Percentiles rank a stretch among this genome's conserved stretches.
These are phyloP conservation scores for Ogataea pignaliae DNA, from an alignment of 805 yeast genomes.

Conservation along the genomic window DNA sequence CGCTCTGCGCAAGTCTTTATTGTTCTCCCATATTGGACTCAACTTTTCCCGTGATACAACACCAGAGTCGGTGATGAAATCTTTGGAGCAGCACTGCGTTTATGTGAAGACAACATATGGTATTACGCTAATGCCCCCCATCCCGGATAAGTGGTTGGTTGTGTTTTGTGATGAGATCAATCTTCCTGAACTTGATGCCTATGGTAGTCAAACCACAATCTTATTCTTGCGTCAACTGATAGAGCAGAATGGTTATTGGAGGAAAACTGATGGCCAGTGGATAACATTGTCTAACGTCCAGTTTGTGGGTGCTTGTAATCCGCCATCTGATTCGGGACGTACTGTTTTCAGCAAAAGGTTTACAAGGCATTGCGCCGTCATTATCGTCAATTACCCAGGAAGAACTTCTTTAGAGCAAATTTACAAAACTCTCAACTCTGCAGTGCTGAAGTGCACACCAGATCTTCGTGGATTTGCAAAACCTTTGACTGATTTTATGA, in stretches of 20 bases:
- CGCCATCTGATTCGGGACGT: constrained; percentile 79
- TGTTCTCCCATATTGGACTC: constrained; percentile 57
- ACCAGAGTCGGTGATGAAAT: constrained; percentile 53
- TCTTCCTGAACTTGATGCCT: constrained; percentile 66
- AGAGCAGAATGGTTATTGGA: constrained; percentile 78
- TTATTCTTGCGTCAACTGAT: constrained; percentile 70
- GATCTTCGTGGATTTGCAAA: constrained; percentile 49
- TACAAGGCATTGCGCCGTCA: constrained; percentile 56
- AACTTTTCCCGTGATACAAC: constrained; percentile 82
- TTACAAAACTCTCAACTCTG: constrained; percentile 52
- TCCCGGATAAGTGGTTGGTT: constrained; percentile 66
- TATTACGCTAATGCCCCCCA: constrained; percentile 49
- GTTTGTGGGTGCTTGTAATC: constrained; percentile 94
- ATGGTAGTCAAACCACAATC: constrained; percentile 69
- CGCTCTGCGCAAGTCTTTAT: constrained; percentile 54
- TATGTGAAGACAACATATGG: constrained; percentile 54
- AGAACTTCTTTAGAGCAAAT: constrained; percentile 57
- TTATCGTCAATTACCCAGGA: constrained; percentile 81
- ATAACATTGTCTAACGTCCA: constrained; percentile 59
- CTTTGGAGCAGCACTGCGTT: constrained; percentile 70
- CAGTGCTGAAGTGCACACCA: constrained; percentile 59
- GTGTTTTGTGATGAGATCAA: constrained; percentile 91
- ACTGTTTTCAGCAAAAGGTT: constrained; percentile 53
- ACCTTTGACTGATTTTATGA: constrained; percentile 59
- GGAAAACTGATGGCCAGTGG: constrained; percentile 57